phyloP scores from a whole-genome alignment of 2,329 filamentous ascomycete genomes.

The Celoporthe dispersa region DNA sequence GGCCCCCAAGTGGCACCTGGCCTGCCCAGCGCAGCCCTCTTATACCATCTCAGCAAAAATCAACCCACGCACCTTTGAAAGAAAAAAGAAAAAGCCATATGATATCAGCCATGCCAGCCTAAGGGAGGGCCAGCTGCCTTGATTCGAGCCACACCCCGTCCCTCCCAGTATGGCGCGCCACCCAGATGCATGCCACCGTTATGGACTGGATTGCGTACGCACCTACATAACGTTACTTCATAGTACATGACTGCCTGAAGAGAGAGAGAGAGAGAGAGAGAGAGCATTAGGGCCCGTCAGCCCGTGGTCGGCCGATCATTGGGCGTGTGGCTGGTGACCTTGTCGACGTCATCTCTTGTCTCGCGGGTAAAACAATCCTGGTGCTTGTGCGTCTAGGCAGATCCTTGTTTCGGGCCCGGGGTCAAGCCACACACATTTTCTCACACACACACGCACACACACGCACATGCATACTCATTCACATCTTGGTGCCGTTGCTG shows the following conservation, averaged over 20 bases:
- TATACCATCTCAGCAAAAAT: background rate
- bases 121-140: background rate
- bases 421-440: constrained; percentile 20
- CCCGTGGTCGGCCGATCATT: background rate
- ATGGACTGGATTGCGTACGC: background rate
- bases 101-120: background rate
- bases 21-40: background rate
- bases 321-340: constrained; percentile 13
- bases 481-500: background rate
- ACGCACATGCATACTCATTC: too few relatives aligned
- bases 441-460: too few relatives aligned
- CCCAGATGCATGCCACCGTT: background rate
- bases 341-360: constrained; percentile 19
- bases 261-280: too few relatives aligned
- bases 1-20: background rate
- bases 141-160: background rate
- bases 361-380: background rate
- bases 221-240: background rate
- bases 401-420: constrained; percentile 2
- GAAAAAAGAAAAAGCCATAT: too few relatives aligned
- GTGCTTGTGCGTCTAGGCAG: background rate
- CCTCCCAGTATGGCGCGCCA: background rate
- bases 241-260: too few relatives aligned
- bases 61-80: background rate
- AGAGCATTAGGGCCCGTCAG: background rate